Base-by-base conservation (phyloP, 768 basidiomycete species). In the Leucocoprinus leucothites region DNA sequence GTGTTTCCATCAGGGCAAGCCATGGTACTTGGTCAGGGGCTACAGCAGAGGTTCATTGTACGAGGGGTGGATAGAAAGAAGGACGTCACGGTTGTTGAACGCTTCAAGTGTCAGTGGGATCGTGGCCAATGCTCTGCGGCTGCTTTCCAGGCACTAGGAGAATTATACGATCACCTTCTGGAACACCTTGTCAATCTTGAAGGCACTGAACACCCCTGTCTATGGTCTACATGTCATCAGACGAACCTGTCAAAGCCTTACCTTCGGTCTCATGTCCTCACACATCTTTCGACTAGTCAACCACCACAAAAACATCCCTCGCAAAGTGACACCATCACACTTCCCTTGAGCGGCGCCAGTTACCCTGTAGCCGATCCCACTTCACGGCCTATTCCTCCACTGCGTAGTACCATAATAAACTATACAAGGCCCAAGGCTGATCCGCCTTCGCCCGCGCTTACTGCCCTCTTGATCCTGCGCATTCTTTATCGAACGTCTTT, bases 1-100 rank as follows among this genome's bases (percentile, higher is more conserved):
- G 88, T 94, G 24, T 96, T 94, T 63, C 88, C 91, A 5, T 81
- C 85, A 46, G 93, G 94, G 0, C 83, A 86, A 61, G 93, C 95
- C 1, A 92, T 92, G 85, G 91, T 95, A 19, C 76, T 91, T n/a
- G 38, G 38, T 34, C 81, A 77, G 34, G 88, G 85, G 1, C 80
- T 82, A 4, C 78, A 82, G 3, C 87, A 86, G 60, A 79, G 83
- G 51, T 99, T 96, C 64, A 79, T 99, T 36, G 92, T 99, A 46
- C 86, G 87, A 35, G 94, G 94, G 5, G 87, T 98, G 41, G 82
- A 86, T 56, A 72, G 87, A 51, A 76, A 82, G 53, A 85, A 84
- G 68, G 82, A 85, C 54, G 63, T 77, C 0, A 67, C 79, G 57
- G 74, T 73, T 11, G 77, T 74, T 38, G 84, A 89, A 44, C 79